A percentile compares a stretch with the other conserved stretches of the same genome.
phyloP scores from a whole-genome alignment of 768 basidiomycete genomes.

The Boletus reticuloceps region DNA sequence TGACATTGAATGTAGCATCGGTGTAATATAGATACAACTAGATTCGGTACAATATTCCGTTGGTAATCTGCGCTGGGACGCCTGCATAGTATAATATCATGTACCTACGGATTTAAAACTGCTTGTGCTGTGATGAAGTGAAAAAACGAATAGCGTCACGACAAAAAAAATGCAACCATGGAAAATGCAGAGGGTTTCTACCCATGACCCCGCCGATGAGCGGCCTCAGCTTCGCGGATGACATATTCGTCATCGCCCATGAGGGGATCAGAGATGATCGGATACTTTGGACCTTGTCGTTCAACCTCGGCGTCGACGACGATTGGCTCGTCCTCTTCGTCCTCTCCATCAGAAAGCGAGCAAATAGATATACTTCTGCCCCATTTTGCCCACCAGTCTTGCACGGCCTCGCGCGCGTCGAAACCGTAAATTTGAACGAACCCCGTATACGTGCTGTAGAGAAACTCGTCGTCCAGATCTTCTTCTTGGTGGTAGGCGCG shows the following conservation, averaged over 20 bases:
- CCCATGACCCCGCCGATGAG: neutral
- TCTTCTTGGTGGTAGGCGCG: conserved; percentile 38
- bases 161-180: no score
- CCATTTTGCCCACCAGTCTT: conserved; percentile 64
- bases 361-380: conserved; percentile 25
- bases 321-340: neutral
- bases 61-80: neutral
- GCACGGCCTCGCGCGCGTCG: conserved; percentile 50
- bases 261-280: conserved; percentile 11
- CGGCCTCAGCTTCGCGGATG: conserved; percentile 6
- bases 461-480: conserved; percentile 35
- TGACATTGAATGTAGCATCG: conserved; percentile 2
- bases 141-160: neutral
- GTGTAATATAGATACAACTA: neutral
- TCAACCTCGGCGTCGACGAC: conserved; percentile 14
- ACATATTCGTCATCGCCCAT: conserved; percentile 13
- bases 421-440: conserved; percentile 48
- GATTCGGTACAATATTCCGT: neutral
- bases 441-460: conserved; percentile 46
- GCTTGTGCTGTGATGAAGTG: neutral
- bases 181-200: no score
- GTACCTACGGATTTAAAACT: neutral
- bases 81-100: neutral
- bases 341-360: neutral
- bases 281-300: conserved; percentile 1